Percentiles rank a stretch among this genome's conserved stretches.
Conservation (phyloP, 75 land plant species). For the Pinus tabuliformis region DNA sequence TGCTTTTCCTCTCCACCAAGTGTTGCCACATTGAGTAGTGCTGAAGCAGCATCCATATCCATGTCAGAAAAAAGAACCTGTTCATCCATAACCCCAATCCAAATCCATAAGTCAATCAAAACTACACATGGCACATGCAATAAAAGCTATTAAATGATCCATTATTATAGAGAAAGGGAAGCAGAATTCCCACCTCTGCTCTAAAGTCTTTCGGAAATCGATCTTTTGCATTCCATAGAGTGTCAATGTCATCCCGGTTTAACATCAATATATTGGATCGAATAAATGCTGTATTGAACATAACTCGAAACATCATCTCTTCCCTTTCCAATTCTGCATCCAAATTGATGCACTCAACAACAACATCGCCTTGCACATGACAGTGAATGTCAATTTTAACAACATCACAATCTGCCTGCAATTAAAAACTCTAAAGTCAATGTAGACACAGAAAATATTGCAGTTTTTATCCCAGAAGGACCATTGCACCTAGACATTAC, state of each 20-base stretch:
- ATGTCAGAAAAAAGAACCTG: conserved; percentile 74
- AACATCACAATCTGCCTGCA: conserved; percentile 59
- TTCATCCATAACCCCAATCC: neutral
- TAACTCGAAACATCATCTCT: conserved; percentile 80
- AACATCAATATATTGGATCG: conserved; percentile 61
- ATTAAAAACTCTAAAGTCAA: neutral
- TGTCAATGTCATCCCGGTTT: conserved; percentile 71
- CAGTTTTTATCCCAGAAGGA: neutral
- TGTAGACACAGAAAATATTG: neutral
- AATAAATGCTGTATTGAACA: conserved; percentile 83
- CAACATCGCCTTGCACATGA: conserved; percentile 81
- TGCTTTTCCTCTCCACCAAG: conserved; percentile 62
- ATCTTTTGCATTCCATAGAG: conserved; percentile 73
- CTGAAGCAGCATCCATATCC: conserved; percentile 48
- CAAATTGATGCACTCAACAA: conserved; percentile 68
- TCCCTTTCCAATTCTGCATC: conserved; percentile 45
- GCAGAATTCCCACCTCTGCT: conserved; percentile 52
- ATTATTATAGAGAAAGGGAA: neutral
- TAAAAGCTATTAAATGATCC: neutral
- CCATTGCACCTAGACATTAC: neutral
- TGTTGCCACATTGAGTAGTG: conserved; percentile 32
- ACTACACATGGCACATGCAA: neutral
- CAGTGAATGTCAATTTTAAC: conserved; percentile 61
- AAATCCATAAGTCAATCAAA: conserved; percentile 4
- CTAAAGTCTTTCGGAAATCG: conserved; percentile 67